Evolutionary conservation across 495 filamentous ascomycete genomes (phyloP).

Genomic region (Aspergillus cristatus): DNA sequence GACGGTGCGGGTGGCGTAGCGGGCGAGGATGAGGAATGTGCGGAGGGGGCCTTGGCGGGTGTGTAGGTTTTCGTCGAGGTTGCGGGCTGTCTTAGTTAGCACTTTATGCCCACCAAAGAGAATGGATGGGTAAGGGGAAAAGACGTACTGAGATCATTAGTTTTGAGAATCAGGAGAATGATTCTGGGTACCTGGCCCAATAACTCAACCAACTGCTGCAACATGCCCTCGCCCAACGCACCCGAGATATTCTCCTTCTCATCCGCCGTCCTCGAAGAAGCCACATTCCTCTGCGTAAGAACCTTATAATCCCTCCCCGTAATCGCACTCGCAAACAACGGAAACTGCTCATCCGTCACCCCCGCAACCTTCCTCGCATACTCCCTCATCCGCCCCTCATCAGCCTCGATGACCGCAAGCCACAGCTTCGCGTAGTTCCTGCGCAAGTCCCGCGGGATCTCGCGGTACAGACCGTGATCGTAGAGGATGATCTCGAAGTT

Average conservation of each 20-base stretch:
- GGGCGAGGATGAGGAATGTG: conserved; percentile 86
- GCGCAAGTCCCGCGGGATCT: conserved; percentile 69
- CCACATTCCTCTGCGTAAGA: conserved; percentile 50
- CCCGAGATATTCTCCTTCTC: conserved; percentile 77
- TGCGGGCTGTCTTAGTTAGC: conserved; percentile 49
- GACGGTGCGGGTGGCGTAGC: conserved; percentile 83
- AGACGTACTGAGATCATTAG: conserved; percentile 80
- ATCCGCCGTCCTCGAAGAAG: conserved; percentile 51
- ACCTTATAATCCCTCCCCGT: conserved; percentile 86
- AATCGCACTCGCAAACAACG: conserved; percentile 91
- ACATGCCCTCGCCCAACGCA: conserved; percentile 77
- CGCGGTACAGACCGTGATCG: conserved; percentile 93
- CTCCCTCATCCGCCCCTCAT: conserved; percentile 74
- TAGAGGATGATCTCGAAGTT: conserved; percentile 99
- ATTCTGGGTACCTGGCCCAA: conserved; percentile 83
- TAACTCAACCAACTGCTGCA: conserved; percentile 80
- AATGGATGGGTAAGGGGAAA: not conserved
- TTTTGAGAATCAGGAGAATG: conserved; percentile 93
- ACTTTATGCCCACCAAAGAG: too few species aligned
- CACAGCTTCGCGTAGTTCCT: conserved; percentile 94
- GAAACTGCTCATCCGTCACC: conserved; percentile 85
- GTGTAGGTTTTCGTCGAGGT: conserved; percentile 87
- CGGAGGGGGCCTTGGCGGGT: conserved; percentile 81
- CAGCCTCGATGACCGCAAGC: conserved; percentile 87
- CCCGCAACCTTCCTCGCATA: conserved; percentile 86